These are phyloP conservation scores for Aspergillus saccharolyticus DNA, from an alignment of 495 filamentous ascomycete species.

Conservation along the genomic window DNA sequence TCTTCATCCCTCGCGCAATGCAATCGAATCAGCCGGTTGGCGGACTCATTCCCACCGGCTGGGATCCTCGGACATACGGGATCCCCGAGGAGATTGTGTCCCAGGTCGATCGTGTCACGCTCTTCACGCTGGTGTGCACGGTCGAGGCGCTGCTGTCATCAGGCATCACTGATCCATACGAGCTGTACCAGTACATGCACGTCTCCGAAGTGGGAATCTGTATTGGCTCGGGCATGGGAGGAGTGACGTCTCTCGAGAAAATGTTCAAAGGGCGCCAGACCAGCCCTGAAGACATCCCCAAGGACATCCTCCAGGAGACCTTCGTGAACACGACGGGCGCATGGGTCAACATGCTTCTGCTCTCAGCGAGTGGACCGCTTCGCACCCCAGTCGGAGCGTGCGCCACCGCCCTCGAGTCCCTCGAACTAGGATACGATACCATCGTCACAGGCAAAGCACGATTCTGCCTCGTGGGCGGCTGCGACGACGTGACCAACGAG, in stretches of 20 bases:
- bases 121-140: conserved; percentile 86
- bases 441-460: conserved; percentile 94
- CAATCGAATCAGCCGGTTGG: conserved; percentile 92
- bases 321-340: conserved; percentile 99
- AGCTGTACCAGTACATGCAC: conserved; percentile 98
- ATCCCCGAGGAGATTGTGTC: conserved; percentile 92
- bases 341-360: conserved; percentile 96
- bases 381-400: conserved; percentile 96
- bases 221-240: conserved; percentile 83
- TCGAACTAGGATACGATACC: conserved; percentile 94
- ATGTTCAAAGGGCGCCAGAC: conserved; percentile 97
- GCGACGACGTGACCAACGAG: conserved; percentile 97
- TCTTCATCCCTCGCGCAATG: conserved; percentile 90
- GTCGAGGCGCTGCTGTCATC: conserved; percentile 81
- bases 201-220: conserved; percentile 96
- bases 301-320: conserved; percentile 95
- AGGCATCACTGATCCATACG: conserved; percentile 95
- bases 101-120: conserved; percentile 90
- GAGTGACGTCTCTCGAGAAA: conserved; percentile 70
- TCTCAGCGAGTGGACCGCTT: conserved; percentile 97
- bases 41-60: conserved; percentile 91
- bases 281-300: conserved; percentile 89
- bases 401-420: conserved; percentile 89
- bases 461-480: conserved; percentile 92
- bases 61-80: conserved; percentile 89